phyloP scores from a whole-genome alignment of 2,329 filamentous ascomycete species.

The Emydomyces testavorans region DNA sequence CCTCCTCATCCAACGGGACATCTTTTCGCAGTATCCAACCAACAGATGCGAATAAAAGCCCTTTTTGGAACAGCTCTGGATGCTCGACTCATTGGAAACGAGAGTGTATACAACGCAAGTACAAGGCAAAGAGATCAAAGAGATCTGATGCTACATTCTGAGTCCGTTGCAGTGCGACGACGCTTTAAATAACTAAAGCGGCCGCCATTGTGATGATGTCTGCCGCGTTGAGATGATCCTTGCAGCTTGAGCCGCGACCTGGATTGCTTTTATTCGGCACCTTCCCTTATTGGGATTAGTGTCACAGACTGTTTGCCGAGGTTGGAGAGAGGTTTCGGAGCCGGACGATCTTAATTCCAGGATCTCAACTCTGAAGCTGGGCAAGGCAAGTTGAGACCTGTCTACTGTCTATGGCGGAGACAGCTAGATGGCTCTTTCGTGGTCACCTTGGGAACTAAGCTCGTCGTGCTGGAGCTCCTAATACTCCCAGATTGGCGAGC shows the following conservation, averaged over 20 bases:
- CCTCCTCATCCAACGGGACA: conserved; percentile 24
- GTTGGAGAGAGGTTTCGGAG: background rate
- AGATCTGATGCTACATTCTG: conserved; percentile 5
- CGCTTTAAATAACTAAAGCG: conserved; percentile 1
- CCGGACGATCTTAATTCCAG: conserved; percentile 7
- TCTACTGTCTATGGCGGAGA: background rate
- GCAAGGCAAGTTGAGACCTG: no score
- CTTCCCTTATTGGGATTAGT: background rate
- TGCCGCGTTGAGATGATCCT: conserved; percentile 21
- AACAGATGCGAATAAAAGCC: background rate
- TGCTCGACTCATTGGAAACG: background rate
- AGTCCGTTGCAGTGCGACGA: conserved; percentile 13
- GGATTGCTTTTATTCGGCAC: background rate
- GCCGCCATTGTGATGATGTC: conserved; percentile 16
- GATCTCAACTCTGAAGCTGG: no score
- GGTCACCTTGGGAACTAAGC: background rate
- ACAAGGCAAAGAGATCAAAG: background rate
- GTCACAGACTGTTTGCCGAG: background rate
- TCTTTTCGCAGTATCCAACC: conserved; percentile 10
- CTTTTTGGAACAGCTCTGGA: background rate
- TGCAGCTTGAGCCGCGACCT: background rate
- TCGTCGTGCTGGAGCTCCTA: no score
- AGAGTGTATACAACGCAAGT: background rate
- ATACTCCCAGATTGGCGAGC: no score
- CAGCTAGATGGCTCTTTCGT: background rate